phyloP scores from a whole-genome alignment of 192 early-diverging fungal species.

The Backusella luteola region DNA sequence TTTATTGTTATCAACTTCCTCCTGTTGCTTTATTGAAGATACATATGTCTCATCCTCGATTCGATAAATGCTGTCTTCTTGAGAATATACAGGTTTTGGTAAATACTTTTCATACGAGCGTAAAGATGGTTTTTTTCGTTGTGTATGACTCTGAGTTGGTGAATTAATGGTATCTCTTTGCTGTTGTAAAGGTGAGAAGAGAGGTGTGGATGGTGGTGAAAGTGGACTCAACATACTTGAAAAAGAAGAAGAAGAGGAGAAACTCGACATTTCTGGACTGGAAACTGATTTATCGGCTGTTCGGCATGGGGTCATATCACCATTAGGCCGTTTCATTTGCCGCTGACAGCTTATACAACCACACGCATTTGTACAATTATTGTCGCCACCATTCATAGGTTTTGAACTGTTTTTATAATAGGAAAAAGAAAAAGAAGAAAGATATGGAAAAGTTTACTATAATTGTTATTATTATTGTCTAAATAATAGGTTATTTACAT shows the following conservation, averaged over 20 bases:
- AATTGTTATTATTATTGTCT: not conserved
- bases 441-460: not conserved
- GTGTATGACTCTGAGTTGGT: not conserved
- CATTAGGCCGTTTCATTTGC: constrained; percentile 28
- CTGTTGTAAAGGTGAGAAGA: not conserved
- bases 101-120: constrained; percentile 22
- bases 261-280: not conserved
- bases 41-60: not conserved
- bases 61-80: constrained; percentile 27
- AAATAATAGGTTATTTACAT: not conserved
- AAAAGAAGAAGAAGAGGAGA: constrained; percentile 9
- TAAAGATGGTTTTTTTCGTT: constrained; percentile 20
- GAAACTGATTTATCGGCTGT: not conserved
- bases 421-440: not conserved
- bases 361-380: constrained; percentile 3
- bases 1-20: constrained; percentile 1
- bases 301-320: not conserved
- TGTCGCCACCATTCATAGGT: not conserved
- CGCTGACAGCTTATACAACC: constrained; percentile 35
- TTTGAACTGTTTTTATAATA: not conserved
- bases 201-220: not conserved
- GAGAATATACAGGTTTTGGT: constrained; percentile 22
- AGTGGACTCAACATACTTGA: constrained; percentile 5
- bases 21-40: not conserved
- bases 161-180: not conserved